phyloP scores from a whole-genome alignment of 352 stramenopile species.

The Globisporangium uncinulatum region DNA sequence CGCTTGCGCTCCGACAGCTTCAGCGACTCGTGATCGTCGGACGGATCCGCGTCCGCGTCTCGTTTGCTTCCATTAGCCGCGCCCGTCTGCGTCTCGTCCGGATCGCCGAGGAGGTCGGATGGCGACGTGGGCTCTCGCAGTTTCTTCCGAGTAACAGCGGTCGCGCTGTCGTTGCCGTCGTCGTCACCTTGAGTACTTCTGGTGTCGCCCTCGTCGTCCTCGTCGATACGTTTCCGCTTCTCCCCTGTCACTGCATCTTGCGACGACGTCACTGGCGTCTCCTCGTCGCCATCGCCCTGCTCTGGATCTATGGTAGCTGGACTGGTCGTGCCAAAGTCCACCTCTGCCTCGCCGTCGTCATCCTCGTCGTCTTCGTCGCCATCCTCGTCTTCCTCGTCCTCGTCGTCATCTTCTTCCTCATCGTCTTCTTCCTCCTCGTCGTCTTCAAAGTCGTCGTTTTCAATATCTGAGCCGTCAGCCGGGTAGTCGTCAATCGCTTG shows the following conservation, averaged over 20 bases:
- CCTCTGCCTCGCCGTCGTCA: slow-evolving; percentile 38
- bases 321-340: slow-evolving; percentile 28
- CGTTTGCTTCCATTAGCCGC: background rate
- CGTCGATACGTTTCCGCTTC: slow-evolving; percentile 29
- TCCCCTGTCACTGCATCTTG: slow-evolving; percentile 3
- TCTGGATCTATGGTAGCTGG: slow-evolving; percentile 2
- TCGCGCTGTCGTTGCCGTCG: slow-evolving; percentile 17
- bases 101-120: slow-evolving; percentile 1
- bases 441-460: slow-evolving; percentile 48
- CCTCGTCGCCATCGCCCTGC: slow-evolving; percentile 14
- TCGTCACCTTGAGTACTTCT: slow-evolving; percentile 20
- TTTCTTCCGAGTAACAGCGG: slow-evolving; percentile 7
- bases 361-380: too few relatives aligned
- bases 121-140: slow-evolving; percentile 7
- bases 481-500: slow-evolving; percentile 68
- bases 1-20: slow-evolving; percentile 51
- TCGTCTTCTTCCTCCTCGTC: slow-evolving; percentile 58
- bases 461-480: slow-evolving; percentile 79
- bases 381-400: slow-evolving; percentile 24
- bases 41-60: slow-evolving; percentile 7
- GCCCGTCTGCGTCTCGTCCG: background rate
- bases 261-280: slow-evolving; percentile 14
- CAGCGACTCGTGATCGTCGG: slow-evolving; percentile 15
- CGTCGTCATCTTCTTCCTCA: slow-evolving; percentile 37
- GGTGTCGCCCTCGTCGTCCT: slow-evolving; percentile 30